These are phyloP conservation scores for Bruguiera sexangula DNA, from an alignment of 345 rosid genomes.

Conservation along the genomic window DNA sequence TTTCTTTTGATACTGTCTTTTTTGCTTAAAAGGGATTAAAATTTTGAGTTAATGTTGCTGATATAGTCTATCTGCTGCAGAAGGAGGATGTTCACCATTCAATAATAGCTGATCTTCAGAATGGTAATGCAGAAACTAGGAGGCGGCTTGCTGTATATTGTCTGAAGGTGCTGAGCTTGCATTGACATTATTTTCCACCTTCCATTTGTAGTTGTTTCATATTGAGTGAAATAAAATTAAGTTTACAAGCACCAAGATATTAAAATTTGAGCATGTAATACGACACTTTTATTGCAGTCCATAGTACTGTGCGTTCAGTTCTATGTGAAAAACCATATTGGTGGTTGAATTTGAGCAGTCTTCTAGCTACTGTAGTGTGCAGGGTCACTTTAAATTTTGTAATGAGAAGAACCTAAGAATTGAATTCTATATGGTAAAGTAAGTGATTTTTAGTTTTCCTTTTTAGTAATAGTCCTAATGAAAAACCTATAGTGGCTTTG, in stretches of 20 bases:
- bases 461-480: too few relatives aligned
- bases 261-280: neutral
- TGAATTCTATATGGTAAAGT: too few relatives aligned
- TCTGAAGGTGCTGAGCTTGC: constrained; percentile 61
- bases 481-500: too few relatives aligned
- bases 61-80: constrained; percentile 36
- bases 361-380: too few relatives aligned
- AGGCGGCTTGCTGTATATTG: constrained; percentile 98
- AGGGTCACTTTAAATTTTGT: too few relatives aligned
- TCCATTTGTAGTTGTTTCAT: neutral
- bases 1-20: neutral
- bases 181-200: neutral
- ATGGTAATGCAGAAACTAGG: constrained; percentile 96
- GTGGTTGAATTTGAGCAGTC: too few relatives aligned
- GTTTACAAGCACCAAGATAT: neutral
- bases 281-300: neutral
- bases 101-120: constrained; percentile 97
- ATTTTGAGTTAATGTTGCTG: constrained; percentile 14
- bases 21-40: neutral
- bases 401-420: too few relatives aligned
- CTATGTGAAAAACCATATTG: too few relatives aligned
- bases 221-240: neutral
- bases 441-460: too few relatives aligned
- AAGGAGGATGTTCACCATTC: constrained; percentile 99
- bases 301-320: neutral